Conservation (phyloP, 352 stramenopile species). For the Pythium myriotylum region DNA sequence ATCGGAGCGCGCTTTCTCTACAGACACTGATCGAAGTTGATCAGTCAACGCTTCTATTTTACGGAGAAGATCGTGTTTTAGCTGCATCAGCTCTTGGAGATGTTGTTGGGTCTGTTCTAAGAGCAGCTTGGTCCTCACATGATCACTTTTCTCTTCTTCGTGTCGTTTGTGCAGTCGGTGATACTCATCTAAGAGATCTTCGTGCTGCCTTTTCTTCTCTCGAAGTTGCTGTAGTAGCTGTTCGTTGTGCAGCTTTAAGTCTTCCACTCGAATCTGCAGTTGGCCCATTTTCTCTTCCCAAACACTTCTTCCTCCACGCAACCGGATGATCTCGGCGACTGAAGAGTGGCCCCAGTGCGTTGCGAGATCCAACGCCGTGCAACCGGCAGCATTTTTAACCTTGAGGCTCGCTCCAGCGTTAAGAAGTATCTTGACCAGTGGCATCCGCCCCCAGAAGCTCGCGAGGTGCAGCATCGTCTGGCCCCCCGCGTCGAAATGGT, state of each 20-base stretch:
- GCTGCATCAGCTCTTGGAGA: background rate
- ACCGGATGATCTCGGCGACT: conserved; percentile 66
- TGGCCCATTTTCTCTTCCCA: conserved; percentile 78
- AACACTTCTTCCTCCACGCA: conserved; percentile 61
- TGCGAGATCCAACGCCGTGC: conserved; percentile 68
- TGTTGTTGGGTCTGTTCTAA: conserved; percentile 13
- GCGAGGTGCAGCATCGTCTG: conserved; percentile 77
- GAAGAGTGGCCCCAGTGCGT: conserved; percentile 77
- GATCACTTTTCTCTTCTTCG: conserved; percentile 52
- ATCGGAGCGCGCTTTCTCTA: conserved; percentile 39
- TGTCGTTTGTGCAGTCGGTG: conserved; percentile 38
- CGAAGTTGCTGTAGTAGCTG: conserved; percentile 32
- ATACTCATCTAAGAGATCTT: conserved; percentile 35
- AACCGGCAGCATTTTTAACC: conserved; percentile 70
- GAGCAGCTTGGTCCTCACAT: conserved; percentile 16
- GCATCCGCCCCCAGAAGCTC: conserved; percentile 74
- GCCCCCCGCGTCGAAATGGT: conserved; percentile 72
- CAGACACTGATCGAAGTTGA: conserved; percentile 28
- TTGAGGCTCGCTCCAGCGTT: conserved; percentile 65
- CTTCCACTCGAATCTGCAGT: conserved; percentile 67
- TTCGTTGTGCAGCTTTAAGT: conserved; percentile 41
- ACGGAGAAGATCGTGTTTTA: conserved; percentile 18
- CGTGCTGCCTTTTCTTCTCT: conserved; percentile 30
- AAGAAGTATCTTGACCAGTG: conserved; percentile 62
- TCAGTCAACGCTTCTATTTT: conserved; percentile 21